phyloP scores from a whole-genome alignment of 2,329 filamentous ascomycete species.

The Fusarium sp. region DNA sequence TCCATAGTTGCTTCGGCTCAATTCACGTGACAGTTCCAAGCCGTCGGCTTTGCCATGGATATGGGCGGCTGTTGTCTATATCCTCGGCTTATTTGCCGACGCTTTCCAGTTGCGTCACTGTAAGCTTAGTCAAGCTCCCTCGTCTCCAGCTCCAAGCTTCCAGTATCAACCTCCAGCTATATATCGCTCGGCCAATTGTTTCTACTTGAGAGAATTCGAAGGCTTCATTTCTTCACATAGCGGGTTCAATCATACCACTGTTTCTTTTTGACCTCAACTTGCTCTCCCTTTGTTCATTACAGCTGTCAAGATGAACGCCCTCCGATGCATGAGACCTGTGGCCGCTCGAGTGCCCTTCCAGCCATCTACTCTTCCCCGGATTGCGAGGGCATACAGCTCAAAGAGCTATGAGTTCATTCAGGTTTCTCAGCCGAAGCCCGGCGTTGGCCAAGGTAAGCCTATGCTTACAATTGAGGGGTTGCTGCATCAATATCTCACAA shows the following conservation, averaged over 20 bases:
- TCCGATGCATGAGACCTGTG: constrained; percentile 71
- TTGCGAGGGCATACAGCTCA: constrained; percentile 65
- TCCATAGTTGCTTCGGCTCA: background rate
- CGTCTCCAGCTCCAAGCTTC: constrained; percentile 28
- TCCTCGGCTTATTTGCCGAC: constrained; percentile 44
- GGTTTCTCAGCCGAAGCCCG: constrained; percentile 85
- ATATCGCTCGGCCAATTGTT: constrained; percentile 7
- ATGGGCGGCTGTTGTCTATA: constrained; percentile 33
- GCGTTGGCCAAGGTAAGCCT: constrained; percentile 84
- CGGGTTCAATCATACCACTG: background rate
- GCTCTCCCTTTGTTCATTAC: background rate
- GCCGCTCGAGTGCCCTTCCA: constrained; percentile 62
- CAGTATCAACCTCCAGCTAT: constrained; percentile 16
- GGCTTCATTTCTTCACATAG: background rate
- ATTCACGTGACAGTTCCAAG: constrained; percentile 35
- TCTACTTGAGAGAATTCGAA: background rate
- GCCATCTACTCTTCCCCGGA: constrained; percentile 66
- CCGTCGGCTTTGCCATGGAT: constrained; percentile 38
- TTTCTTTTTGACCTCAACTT: background rate
- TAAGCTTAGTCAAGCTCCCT: constrained; percentile 33
- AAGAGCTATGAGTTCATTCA: constrained; percentile 83
- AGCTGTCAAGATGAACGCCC: constrained; percentile 59
- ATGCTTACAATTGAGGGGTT: background rate
- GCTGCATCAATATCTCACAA: background rate
- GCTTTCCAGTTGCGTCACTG: constrained; percentile 45